Evolutionary conservation across 768 basidiomycete species (phyloP).

Genomic region (Lepiota venenata): DNA sequence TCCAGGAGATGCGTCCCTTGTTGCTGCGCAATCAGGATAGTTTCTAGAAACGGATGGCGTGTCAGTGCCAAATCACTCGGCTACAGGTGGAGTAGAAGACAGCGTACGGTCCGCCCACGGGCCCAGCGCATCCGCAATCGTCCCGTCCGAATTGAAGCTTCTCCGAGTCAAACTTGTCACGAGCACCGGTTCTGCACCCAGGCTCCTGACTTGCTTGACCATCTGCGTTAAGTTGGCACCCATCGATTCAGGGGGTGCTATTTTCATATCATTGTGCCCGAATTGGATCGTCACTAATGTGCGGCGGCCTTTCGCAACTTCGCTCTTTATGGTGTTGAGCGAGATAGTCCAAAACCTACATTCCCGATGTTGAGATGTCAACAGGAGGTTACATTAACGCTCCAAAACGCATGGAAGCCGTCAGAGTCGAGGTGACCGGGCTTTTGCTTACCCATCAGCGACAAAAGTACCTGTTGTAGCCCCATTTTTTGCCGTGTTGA

Average conservation of each 20-base stretch:
- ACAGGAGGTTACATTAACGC: too few species aligned
- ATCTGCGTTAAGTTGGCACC: conserved; percentile 37
- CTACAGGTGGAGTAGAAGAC: neutral
- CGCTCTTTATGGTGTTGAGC: conserved; percentile 28
- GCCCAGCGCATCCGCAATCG: conserved; percentile 30
- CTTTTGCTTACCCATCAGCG: conserved; percentile 26
- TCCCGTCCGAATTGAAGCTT: conserved; percentile 32
- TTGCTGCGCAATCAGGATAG: conserved; percentile 31
- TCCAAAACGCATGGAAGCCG: neutral
- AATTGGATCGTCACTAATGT: conserved; percentile 40
- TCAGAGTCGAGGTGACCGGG: too few species aligned
- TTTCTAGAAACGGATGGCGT: conserved; percentile 20
- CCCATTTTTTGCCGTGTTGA: conserved; percentile 38
- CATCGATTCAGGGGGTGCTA: conserved; percentile 41
- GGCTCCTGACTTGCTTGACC: conserved; percentile 32
- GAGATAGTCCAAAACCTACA: conserved; percentile 30
- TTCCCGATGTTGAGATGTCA: too few species aligned
- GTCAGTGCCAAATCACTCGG: neutral
- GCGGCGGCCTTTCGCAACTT: conserved; percentile 31
- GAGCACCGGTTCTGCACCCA: conserved; percentile 36
- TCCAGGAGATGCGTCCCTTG: conserved; percentile 35
- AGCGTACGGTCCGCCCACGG: conserved; percentile 34
- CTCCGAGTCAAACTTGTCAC: conserved; percentile 39
- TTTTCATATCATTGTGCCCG: conserved; percentile 39
- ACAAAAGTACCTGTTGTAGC: conserved; percentile 40